Percentiles rank a stretch among this genome's conserved stretches.
phyloP scores from a whole-genome alignment of 768 basidiomycete species.

The Pilatotrama ljubarskyi region DNA sequence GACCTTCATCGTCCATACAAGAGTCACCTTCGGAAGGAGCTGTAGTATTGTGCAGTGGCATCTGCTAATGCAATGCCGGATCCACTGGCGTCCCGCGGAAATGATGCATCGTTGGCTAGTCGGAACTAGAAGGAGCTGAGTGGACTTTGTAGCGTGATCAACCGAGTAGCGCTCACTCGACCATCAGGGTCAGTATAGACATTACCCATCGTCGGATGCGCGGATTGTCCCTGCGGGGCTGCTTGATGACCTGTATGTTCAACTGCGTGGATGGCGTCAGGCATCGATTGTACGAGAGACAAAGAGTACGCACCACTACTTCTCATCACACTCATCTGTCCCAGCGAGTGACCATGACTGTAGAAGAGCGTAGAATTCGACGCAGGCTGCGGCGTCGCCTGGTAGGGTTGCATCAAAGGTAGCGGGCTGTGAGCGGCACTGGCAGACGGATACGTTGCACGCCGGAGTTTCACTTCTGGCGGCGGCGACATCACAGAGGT shows the following conservation, averaged over 20 bases:
- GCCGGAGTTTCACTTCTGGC: conserved; percentile 5
- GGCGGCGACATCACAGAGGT: background rate
- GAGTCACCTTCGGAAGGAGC: conserved; percentile 1
- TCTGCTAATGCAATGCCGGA: background rate
- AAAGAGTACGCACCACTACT: background rate
- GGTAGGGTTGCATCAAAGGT: background rate
- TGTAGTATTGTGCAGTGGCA: conserved; percentile 2
- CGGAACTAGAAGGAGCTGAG: background rate
- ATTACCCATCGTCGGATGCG: background rate
- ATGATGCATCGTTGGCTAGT: background rate
- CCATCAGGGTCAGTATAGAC: conserved; percentile 11
- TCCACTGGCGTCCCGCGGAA: background rate
- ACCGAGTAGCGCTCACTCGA: background rate
- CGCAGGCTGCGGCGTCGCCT: background rate
- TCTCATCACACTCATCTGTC: background rate
- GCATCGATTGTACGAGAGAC: too few relatives aligned
- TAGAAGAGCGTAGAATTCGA: background rate
- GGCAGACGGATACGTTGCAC: conserved; percentile 18
- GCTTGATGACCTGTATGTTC: background rate
- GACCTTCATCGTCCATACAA: too few relatives aligned
- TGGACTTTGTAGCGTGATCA: background rate
- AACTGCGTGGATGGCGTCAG: background rate
- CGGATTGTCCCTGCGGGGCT: background rate
- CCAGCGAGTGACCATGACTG: background rate
- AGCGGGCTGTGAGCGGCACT: background rate